Base-by-base conservation (phyloP, 2,329 filamentous ascomycete genomes). In the Teratosphaeria destructans region DNA sequence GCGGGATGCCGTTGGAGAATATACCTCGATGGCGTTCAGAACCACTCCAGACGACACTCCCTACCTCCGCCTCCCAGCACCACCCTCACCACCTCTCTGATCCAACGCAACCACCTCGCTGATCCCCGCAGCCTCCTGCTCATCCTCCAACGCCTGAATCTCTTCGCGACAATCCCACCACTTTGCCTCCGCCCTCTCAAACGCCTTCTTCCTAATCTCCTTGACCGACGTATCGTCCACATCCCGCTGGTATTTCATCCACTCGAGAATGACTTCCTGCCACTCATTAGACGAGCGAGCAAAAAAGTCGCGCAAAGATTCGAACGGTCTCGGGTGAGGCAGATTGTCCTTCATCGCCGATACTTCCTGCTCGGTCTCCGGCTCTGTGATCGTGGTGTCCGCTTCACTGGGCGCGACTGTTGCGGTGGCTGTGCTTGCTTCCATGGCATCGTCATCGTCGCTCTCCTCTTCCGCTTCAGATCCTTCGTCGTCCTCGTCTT, bases 141-240 rank as follows among this genome's bases (percentile, higher is more conserved):
- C 93, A 75, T 96, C 93, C 75, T 99, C 94, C 70, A 97, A 75
- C 6, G 85, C 88, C 58, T 86, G 88, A 65, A 99, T 89, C 76
- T 97, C 93, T 77, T 99, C 94, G 67, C 94, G 83, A 71, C 88
- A 91, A 79, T 96, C 94, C 94, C 94, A 99, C 94, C 94, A 99
- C 74, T 95, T 96, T 76, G 92, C 89, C 75, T 99, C 94, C 49
- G 92, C 92, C 64, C 90, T 81, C 70, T 90, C 87, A 72, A 96
- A 99, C 1, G 91, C 94, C 71, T 85, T 86, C 68, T 92, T 88
- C 73, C 95, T 91, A 68, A 97, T 85, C 77, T 97, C 94, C 79
- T 99, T 99, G 70, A 95, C 79, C 0, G 84, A 80, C 64, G 90
- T 81, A 49, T 84, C 81, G 72, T 89, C 87, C 3, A 83, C 82